Conservation (phyloP, 441 rosid genomes). For the Aquilaria agallochum region DNA sequence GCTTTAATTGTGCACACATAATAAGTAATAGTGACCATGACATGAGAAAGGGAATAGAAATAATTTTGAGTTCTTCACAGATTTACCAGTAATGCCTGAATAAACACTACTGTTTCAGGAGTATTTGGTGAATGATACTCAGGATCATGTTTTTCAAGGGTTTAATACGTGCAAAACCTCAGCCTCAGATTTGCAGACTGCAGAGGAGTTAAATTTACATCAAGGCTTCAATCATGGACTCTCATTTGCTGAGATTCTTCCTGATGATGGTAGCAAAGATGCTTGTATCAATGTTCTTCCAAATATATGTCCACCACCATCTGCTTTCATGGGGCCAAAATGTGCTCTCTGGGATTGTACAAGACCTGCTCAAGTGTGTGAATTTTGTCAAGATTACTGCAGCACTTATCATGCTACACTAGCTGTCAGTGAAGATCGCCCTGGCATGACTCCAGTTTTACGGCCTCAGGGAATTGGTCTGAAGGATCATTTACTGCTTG, state of each 20-base stretch:
- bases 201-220: slow-evolving; percentile 32
- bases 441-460: slow-evolving; percentile 45
- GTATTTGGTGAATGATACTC: slow-evolving; percentile 29
- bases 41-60: too few relatives aligned
- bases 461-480: slow-evolving; percentile 59
- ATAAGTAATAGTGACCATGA: too few relatives aligned
- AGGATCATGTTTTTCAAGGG: slow-evolving; percentile 34
- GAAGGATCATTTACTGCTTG: slow-evolving; percentile 50
- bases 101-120: slow-evolving; percentile 31
- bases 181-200: slow-evolving; percentile 26
- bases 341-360: slow-evolving; percentile 77
- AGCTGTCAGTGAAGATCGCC: slow-evolving; percentile 42
- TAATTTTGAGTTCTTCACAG: too few relatives aligned
- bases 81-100: slow-evolving; percentile 3
- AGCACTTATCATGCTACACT: slow-evolving; percentile 49
- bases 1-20: too few relatives aligned
- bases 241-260: slow-evolving; percentile 24
- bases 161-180: slow-evolving; percentile 38
- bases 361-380: slow-evolving; percentile 58
- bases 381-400: slow-evolving; percentile 48
- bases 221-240: slow-evolving; percentile 40
- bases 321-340: slow-evolving; percentile 60
- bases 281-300: slow-evolving; percentile 33
- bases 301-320: slow-evolving; percentile 47
- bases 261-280: slow-evolving; percentile 26